Evolutionary conservation across 495 filamentous ascomycete species (phyloP).

Genomic region (Penicillium angulare): DNA sequence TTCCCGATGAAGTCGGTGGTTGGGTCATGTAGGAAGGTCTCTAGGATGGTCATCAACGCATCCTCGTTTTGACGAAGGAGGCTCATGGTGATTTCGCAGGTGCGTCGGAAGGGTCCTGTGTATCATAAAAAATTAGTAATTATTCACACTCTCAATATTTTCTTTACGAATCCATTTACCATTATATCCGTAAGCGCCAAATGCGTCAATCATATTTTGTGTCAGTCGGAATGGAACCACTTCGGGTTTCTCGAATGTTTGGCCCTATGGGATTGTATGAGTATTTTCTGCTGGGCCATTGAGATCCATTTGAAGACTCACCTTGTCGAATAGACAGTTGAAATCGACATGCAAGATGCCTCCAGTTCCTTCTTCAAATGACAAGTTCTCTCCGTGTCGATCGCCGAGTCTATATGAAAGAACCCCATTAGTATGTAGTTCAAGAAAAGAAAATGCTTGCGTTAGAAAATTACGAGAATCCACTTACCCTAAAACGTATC

Average conservation of each 20-base stretch:
- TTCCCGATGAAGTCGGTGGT: conserved; percentile 87
- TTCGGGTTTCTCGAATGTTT: conserved; percentile 93
- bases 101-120: conserved; percentile 79
- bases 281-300: neutral
- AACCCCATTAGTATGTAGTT: conserved; percentile 7
- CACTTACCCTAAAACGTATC: conserved; percentile 76
- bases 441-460: neutral
- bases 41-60: conserved; percentile 92
- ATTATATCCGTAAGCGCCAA: conserved; percentile 90
- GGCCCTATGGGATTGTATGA: conserved; percentile 47
- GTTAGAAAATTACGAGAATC: neutral
- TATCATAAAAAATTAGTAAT: no score
- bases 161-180: conserved; percentile 22
- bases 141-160: no score
- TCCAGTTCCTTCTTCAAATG: conserved; percentile 91
- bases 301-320: conserved; percentile 5
- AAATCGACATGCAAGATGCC: conserved; percentile 98
- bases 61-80: conserved; percentile 90
- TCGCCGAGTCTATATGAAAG: conserved; percentile 69
- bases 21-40: conserved; percentile 95
- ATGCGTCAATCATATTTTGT: conserved; percentile 96
- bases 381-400: conserved; percentile 96
- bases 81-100: conserved; percentile 80
- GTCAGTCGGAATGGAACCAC: conserved; percentile 96
- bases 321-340: conserved; percentile 99